Base-by-base conservation (phyloP, 2,329 filamentous ascomycete species). In the Karstenula rhodostoma region DNA sequence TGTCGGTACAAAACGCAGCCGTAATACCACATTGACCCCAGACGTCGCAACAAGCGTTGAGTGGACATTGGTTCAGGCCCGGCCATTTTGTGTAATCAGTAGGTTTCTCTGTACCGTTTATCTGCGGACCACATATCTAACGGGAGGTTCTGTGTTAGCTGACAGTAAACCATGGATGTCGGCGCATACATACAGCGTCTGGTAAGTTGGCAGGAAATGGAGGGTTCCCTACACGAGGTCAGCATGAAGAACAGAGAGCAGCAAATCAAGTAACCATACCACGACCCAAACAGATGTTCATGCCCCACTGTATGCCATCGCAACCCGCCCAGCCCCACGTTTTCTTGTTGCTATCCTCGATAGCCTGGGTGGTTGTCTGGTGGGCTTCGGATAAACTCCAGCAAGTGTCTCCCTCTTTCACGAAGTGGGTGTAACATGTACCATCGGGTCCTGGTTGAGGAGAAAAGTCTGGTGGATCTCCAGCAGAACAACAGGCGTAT, bases 11-110 rank as follows among this genome's bases (percentile, higher is more conserved):
- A 42, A 59, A 59, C 15, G 56, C 51, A 10, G 49, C 43, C 7
- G 51, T 59, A 25, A 50, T 59, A 10, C 57, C 57, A 32, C 57
- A 59, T 15, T 55, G 50, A 22, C 57, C 57, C 57, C 57, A 56
- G 13, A 53, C 19, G 22, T 53, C 40, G 43, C 57, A 59, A 33
- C 57, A 59, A n/a, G 29, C 57, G 10, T 59, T 29, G 8, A 59
- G 44, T 4, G 57, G 51, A 43, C 57, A 59, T 13, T 50, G 57
- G 25, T 59, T 59, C 17, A 59, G 44, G 12, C 35, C 33, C 1
- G 51, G 44, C 19, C 56, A 22, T 29, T 59, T 33, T 7, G 17
- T 22, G 19, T 15, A 27, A 32, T 56, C 42, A 10, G 27, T 32
- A 3, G 57, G 57, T 19, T 19, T 22, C 44, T 56, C 56, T 10